A percentile compares a stretch with the other conserved stretches of the same genome.
These are phyloP conservation scores for Cladosporium halotolerans DNA, from an alignment of 2,329 filamentous ascomycete species.

Conservation along the genomic window DNA sequence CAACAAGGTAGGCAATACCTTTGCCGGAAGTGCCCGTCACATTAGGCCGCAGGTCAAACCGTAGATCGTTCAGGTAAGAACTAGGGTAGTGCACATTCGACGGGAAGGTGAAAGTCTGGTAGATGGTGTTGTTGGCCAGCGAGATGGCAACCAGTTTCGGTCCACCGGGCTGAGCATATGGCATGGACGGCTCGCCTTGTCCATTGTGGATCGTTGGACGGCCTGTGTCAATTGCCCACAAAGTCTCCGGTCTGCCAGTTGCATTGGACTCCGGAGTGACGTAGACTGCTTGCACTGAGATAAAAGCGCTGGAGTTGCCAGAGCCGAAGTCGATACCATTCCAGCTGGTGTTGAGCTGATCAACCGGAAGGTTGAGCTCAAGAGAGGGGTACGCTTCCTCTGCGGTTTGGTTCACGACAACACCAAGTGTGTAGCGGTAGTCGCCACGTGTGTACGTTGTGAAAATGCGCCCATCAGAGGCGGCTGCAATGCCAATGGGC, in stretches of 20 bases:
- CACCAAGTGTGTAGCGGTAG: slow-evolving; percentile 44
- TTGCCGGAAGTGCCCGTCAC: slow-evolving; percentile 32
- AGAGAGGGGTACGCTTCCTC: slow-evolving; percentile 42
- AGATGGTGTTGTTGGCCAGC: slow-evolving; percentile 36
- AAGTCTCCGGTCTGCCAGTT: slow-evolving; percentile 33
- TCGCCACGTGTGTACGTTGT: slow-evolving; percentile 42
- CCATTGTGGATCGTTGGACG: slow-evolving; percentile 38
- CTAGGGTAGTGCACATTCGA: slow-evolving; percentile 39
- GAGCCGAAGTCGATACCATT: slow-evolving; percentile 42
- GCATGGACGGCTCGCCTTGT: slow-evolving; percentile 33
- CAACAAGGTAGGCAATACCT: slow-evolving; percentile 42
- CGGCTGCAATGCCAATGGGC: slow-evolving; percentile 42
- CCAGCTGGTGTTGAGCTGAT: slow-evolving; percentile 34
- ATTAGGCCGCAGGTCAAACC: slow-evolving; percentile 41
- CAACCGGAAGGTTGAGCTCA: slow-evolving; percentile 31
- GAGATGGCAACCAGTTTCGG: slow-evolving; percentile 41
- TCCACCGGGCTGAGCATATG: slow-evolving; percentile 41
- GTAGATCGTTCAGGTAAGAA: slow-evolving; percentile 43
- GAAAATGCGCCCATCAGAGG: slow-evolving; percentile 39
- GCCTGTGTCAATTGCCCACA: slow-evolving; percentile 43
- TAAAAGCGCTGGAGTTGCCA: slow-evolving; percentile 35
- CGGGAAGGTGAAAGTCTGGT: slow-evolving; percentile 38
- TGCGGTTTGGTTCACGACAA: slow-evolving; percentile 42
- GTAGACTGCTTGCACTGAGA: slow-evolving; percentile 42
- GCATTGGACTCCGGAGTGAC: slow-evolving; percentile 33